Base-by-base conservation (phyloP, 2,329 filamentous ascomycete genomes). In the Fusarium miscanthi region DNA sequence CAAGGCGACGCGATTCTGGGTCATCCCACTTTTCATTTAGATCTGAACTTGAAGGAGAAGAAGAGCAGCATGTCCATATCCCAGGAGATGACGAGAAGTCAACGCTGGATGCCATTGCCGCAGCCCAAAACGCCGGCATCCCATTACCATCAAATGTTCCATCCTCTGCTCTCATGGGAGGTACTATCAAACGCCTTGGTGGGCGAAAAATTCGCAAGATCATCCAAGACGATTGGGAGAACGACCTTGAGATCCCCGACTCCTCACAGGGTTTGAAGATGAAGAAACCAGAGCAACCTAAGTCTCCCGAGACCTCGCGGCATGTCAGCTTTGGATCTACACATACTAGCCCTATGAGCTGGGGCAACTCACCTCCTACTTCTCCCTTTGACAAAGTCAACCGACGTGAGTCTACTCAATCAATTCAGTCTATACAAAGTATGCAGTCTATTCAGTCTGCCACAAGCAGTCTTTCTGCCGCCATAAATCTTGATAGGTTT, bases 121-220 rank as follows among this genome's bases (percentile, higher is more conserved):
- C 94, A 11, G 95, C 95, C 38, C 93, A 94, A 78, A 91, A 91
- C 80, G 95, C 94, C 31, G 96, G 96, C 74, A 97, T 99, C 72
- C 95, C 96, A 11, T 90, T 98, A 62, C 96, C 96, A 33, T 86
- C 89, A 57, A 95, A 95, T 79, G 90, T 98, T 37, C 94, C 95
- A 3, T 90, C 93, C 35, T 97, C 95, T 25, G 96, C 96, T 35
- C 85, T 99, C 45, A 89, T 96, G 80, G 95, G 95, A 59, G 96
- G 96, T 58, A 95, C 94, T 14, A 98, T 98, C 79, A 97, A 97
- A 84, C 88, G 95, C 75, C 87, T 98, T 38, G 95, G 95, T 54
- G 90, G 90, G 66, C 88, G 90, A 74, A 94, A 92, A 77, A 86
- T 92, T 25, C 91, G 90, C 77, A 92, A 89, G 78, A 90, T 91